These are phyloP conservation scores for thale cress (Arabidopsis thaliana) DNA, from an alignment of 345 rosid species.

Conservation along the genomic window TAIR10.1 NC_003076.8:19897001-19897500, in stretches of 20 bases:
- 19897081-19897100: slow-evolving; percentile 40
- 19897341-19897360: not conserved
- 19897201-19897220: slow-evolving; percentile 14
- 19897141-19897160: slow-evolving; percentile 12
- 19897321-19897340: not conserved
- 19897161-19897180: slow-evolving; percentile 25
- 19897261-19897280: not conserved
- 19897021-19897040: slow-evolving; percentile 51
- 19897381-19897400: not conserved
- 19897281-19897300: not conserved
- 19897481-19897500: slow-evolving; percentile 17
- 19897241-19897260: not conserved
- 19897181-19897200: slow-evolving; percentile 29
- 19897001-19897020: slow-evolving; percentile 48
- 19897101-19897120: slow-evolving; percentile 39
- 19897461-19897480: not conserved
- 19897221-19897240: not conserved
- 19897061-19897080: slow-evolving; percentile 34
- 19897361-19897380: not conserved
- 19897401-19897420: not conserved
- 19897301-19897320: not conserved
- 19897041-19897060: slow-evolving; percentile 45
- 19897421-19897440: slow-evolving; percentile 1
- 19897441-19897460: slow-evolving; percentile 26
- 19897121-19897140: slow-evolving; percentile 29